phyloP scores from a whole-genome alignment of 139 green algal species.

The Coelastrella sp. region DNA sequence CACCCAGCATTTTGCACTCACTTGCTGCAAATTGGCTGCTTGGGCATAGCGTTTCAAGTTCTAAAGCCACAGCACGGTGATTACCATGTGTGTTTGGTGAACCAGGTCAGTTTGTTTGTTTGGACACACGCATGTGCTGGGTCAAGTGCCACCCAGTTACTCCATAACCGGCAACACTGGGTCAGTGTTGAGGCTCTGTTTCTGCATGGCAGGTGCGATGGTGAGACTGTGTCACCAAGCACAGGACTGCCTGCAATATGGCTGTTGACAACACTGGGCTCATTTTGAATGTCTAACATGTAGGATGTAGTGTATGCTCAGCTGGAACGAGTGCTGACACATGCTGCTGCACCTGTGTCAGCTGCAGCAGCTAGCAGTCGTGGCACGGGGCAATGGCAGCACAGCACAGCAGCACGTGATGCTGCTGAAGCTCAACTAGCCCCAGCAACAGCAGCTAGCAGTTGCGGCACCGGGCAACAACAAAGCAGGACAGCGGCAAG shows the following conservation, averaged over 20 bases:
- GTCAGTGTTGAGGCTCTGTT: too few relatives aligned
- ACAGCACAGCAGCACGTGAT: background rate
- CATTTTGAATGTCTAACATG: background rate
- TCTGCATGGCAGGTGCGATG: too few relatives aligned
- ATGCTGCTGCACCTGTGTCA: background rate
- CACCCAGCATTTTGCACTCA: background rate
- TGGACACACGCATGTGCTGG: too few relatives aligned
- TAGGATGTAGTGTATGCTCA: background rate
- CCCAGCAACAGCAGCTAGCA: conserved; percentile 9
- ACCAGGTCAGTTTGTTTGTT: too few relatives aligned
- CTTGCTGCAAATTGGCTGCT: background rate
- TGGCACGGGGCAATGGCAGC: background rate
- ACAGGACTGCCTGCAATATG: background rate
- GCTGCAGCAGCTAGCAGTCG: conserved; percentile 14
- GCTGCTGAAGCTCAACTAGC: too few relatives aligned
- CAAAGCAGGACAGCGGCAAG: too few relatives aligned
- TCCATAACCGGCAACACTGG: too few relatives aligned
- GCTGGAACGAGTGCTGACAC: background rate
- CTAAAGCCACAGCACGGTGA: too few relatives aligned
- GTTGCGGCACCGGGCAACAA: background rate
- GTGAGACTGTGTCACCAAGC: background rate
- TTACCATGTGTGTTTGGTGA: too few relatives aligned
- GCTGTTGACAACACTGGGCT: background rate
- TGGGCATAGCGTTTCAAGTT: background rate
- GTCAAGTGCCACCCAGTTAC: too few relatives aligned